These are phyloP conservation scores for Lasiodiplodia hormozganensis DNA, from an alignment of 2,329 filamentous ascomycete genomes.

Conservation along the genomic window DNA sequence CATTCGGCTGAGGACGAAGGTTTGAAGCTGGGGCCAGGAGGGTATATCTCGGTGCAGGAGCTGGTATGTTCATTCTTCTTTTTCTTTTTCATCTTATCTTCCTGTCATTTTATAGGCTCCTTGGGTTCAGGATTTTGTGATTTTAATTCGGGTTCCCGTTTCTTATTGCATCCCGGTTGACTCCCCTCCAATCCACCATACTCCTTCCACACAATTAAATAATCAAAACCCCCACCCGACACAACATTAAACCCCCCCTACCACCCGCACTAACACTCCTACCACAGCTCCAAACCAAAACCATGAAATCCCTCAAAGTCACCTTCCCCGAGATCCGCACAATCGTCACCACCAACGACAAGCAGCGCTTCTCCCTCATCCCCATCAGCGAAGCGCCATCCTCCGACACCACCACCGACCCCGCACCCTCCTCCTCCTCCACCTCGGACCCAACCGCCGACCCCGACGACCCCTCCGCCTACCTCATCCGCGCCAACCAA, in stretches of 20 bases:
- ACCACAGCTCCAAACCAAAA: slow-evolving; percentile 61
- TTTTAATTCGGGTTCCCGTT: too few species aligned
- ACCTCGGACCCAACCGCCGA: slow-evolving; percentile 28
- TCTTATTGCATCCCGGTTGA: background rate
- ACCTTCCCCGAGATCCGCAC: slow-evolving; percentile 75
- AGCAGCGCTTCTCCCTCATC: slow-evolving; percentile 87
- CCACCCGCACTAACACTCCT: background rate
- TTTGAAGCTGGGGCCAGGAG: slow-evolving; percentile 63
- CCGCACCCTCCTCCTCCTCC: slow-evolving; percentile 18
- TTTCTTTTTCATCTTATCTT: background rate
- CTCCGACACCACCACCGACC: slow-evolving; percentile 19
- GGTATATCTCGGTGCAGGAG: slow-evolving; percentile 67
- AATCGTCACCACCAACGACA: slow-evolving; percentile 78
- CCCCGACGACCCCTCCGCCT: slow-evolving; percentile 65
- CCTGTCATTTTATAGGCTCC: too few species aligned
- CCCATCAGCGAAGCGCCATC: slow-evolving; percentile 49
- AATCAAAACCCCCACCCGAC: fast-evolving
- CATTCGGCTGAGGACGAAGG: slow-evolving; percentile 68
- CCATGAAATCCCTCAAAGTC: slow-evolving; percentile 72
- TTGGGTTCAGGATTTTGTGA: too few species aligned
- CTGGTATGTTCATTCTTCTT: slow-evolving; percentile 54
- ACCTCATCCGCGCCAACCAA: slow-evolving; percentile 93
- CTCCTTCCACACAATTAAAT: too few species aligned
- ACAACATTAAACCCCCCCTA: too few species aligned
- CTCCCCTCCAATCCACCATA: too few species aligned